Evolutionary conservation across 169 alveolate genomes (phyloP).

Genomic region (Eimeria acervulina): DNA sequence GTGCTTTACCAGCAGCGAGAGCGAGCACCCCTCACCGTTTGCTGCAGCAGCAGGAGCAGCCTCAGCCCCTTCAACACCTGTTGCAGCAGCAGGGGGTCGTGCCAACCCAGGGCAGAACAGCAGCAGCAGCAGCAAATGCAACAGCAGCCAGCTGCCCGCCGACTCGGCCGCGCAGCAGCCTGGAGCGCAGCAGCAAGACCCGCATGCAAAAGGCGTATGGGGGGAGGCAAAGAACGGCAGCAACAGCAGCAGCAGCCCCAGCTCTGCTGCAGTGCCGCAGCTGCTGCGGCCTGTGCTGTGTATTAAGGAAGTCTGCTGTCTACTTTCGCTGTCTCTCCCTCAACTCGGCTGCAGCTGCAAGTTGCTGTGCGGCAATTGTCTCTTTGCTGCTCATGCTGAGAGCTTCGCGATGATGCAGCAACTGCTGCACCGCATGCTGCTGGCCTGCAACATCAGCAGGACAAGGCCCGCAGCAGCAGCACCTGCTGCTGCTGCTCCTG

Average conservation of each 20-base stretch:
- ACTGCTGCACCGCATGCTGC: constrained; percentile 74
- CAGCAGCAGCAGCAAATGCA: constrained; percentile 66
- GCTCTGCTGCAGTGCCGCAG: constrained; percentile 37
- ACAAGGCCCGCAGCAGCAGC: constrained; percentile 14
- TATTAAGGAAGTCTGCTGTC: neutral
- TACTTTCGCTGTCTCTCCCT: constrained; percentile 31
- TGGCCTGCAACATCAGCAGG: constrained; percentile 73
- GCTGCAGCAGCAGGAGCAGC: constrained; percentile 23
- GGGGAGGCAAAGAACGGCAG: neutral
- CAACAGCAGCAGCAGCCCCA: neutral
- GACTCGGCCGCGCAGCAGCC: constrained; percentile 9
- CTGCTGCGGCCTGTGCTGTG: constrained; percentile 51
- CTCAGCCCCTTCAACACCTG: constrained; percentile 22
- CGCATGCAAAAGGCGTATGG: neutral
- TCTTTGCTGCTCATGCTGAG: constrained; percentile 58
- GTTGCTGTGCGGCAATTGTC: constrained; percentile 46
- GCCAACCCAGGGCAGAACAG: neutral
- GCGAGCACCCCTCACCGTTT: constrained; percentile 10
- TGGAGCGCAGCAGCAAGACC: constrained; percentile 14
- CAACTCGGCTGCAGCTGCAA: constrained; percentile 65
- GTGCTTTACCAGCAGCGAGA: constrained; percentile 70
- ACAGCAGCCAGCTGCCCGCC: neutral
- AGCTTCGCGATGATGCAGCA: constrained; percentile 69
- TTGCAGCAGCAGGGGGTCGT: constrained; percentile 30
- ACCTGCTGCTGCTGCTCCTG: constrained; percentile 74